Evolutionary conservation across 441 rosid genomes (phyloP).

Genomic region (Erysimum pusillum): DNA sequence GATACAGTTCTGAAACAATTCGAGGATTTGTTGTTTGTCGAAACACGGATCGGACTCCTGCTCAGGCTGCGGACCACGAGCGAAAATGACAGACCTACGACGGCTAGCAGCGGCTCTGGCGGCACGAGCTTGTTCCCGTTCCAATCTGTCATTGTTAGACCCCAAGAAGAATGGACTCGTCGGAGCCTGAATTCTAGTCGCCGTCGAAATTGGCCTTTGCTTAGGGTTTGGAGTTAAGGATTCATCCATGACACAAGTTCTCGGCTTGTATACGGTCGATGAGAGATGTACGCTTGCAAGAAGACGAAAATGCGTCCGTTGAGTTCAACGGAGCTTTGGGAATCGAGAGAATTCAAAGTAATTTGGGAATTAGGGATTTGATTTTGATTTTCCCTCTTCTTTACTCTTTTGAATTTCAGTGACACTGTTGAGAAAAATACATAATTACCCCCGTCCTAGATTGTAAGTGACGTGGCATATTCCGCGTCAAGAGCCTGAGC

Average conservation of each 20-base stretch:
- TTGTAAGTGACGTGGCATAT: slow-evolving; percentile 6
- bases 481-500: slow-evolving; percentile 4
- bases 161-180: slow-evolving; percentile 75
- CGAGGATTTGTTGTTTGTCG: slow-evolving; percentile 81
- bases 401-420: slow-evolving; percentile 40
- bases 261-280: not conserved
- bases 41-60: slow-evolving; percentile 73
- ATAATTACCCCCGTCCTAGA: not conserved
- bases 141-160: slow-evolving; percentile 80
- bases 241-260: slow-evolving; percentile 62
- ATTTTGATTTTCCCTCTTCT: slow-evolving; percentile 49
- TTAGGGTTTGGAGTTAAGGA: slow-evolving; percentile 70
- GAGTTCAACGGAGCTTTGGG: slow-evolving; percentile 10
- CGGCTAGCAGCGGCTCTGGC: slow-evolving; percentile 86
- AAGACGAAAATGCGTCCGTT: slow-evolving; percentile 26
- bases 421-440: slow-evolving; percentile 24
- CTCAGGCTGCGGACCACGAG: slow-evolving; percentile 43
- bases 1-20: slow-evolving; percentile 85
- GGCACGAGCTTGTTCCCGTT: slow-evolving; percentile 89
- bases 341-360: slow-evolving; percentile 26
- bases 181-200: slow-evolving; percentile 76
- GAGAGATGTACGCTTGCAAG: not conserved
- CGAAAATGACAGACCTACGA: slow-evolving; percentile 61
- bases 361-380: slow-evolving; percentile 45
- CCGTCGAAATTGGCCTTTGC: slow-evolving; percentile 55